A percentile compares a stretch with the other conserved stretches of the same genome.
phyloP scores from a whole-genome alignment of 192 early-diverging fungal genomes.

The Haplosporangium gracile region DNA sequence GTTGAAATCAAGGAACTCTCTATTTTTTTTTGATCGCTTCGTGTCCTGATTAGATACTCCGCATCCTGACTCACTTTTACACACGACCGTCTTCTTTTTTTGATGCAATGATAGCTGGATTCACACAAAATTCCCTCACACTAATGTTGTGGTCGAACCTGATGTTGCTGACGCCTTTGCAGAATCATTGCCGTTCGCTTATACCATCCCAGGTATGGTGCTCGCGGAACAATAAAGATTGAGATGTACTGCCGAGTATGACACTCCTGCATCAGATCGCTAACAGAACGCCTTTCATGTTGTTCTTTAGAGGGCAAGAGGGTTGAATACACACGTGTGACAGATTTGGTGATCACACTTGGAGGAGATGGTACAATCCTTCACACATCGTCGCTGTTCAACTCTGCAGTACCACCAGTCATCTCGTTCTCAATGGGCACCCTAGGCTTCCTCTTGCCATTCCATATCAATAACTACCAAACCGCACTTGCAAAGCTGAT shows the following conservation, averaged over 20 bases:
- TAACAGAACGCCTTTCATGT: background rate
- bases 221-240: background rate
- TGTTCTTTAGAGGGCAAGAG: conserved; percentile 37
- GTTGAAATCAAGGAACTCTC: background rate
- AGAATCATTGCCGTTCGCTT: conserved; percentile 63
- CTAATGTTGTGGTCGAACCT: conserved; percentile 81
- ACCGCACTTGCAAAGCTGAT: conserved; percentile 73
- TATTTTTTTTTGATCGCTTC: background rate
- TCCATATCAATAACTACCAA: conserved; percentile 76
- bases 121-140: conserved; percentile 67
- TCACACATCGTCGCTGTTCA: conserved; percentile 87
- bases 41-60: background rate
- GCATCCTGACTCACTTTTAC: background rate
- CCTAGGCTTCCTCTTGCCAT: conserved; percentile 91
- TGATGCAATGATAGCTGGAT: conserved; percentile 69
- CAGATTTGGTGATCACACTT: conserved; percentile 92
- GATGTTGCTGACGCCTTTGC: conserved; percentile 69
- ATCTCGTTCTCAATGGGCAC: conserved; percentile 95
- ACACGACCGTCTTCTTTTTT: background rate
- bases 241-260: no score
- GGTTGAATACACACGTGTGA: conserved; percentile 74
- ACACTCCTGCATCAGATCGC: no score
- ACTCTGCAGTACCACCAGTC: conserved; percentile 83
- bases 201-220: conserved; percentile 65
- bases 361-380: conserved; percentile 95